These are phyloP conservation scores for Wickerhamiella australiensis DNA, from an alignment of 805 yeast species.

Conservation along the genomic window DNA sequence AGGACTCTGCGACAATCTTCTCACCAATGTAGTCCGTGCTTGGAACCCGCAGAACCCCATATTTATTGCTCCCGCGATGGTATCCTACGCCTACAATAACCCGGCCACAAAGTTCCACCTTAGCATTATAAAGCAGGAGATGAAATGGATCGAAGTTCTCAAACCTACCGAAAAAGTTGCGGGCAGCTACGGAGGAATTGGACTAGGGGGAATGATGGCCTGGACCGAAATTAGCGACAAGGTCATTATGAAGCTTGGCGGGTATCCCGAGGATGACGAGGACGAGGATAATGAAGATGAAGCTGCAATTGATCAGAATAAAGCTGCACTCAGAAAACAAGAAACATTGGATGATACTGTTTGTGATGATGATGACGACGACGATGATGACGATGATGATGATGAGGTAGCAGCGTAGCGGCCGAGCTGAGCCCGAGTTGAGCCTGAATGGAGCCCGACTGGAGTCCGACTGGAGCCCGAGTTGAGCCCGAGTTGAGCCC, in stretches of 20 bases:
- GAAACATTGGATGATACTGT: constrained; percentile 27
- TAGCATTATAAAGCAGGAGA: constrained; percentile 64
- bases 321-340: constrained; percentile 14
- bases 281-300: constrained; percentile 38
- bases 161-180: constrained; percentile 90
- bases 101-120: constrained; percentile 79
- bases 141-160: constrained; percentile 91
- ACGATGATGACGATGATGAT: constrained; percentile 30
- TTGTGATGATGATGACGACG: constrained; percentile 24
- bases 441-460: no score
- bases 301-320: constrained; percentile 30
- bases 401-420: no score
- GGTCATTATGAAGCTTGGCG: constrained; percentile 58
- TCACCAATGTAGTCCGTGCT: constrained; percentile 83
- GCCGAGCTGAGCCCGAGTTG: no score
- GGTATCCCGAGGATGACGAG: constrained; percentile 45
- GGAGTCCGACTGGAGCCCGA: no score
- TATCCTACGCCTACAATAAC: constrained; percentile 79
- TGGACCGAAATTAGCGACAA: constrained; percentile 88
- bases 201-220: constrained; percentile 99
- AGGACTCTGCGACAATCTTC: constrained; percentile 83
- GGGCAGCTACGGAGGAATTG: constrained; percentile 90
- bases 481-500: no score
- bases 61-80: constrained; percentile 91
- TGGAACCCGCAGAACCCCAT: constrained; percentile 92